A percentile compares a stretch with the other conserved stretches of the same genome.
phyloP scores from a whole-genome alignment of 768 basidiomycete genomes.

The Cystobasidium onofrii region DNA sequence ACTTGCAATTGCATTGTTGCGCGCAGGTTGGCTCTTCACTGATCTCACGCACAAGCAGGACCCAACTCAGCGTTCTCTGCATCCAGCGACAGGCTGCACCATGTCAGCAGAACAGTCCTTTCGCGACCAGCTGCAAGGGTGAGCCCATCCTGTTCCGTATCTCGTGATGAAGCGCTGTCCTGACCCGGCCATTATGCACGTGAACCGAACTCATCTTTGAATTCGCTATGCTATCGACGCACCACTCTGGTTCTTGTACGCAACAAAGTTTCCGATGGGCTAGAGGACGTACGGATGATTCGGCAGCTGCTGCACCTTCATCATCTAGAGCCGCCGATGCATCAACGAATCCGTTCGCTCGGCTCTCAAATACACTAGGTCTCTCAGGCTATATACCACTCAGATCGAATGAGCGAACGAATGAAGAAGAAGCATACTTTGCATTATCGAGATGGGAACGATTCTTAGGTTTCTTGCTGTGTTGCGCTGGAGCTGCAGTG shows the following conservation, averaged over 20 bases:
- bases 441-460: conserved; percentile 88
- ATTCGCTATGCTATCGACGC: background rate
- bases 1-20: too few species aligned
- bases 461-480: conserved; percentile 80
- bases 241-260: too few species aligned
- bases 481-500: conserved; percentile 77
- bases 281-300: conserved; percentile 62
- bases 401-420: conserved; percentile 67
- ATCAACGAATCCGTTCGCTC: conserved; percentile 62
- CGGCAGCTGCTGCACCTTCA: conserved; percentile 41
- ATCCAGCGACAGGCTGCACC: background rate
- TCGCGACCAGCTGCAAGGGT: conserved; percentile 36
- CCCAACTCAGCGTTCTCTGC: too few species aligned
- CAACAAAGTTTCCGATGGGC: conserved; percentile 64
- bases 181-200: background rate
- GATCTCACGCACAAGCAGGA: background rate
- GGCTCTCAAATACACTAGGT: conserved; percentile 64
- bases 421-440: conserved; percentile 95
- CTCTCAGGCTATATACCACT: conserved; percentile 81
- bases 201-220: background rate
- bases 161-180: background rate
- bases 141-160: background rate
- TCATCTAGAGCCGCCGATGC: conserved; percentile 34
- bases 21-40: background rate
- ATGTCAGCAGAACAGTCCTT: conserved; percentile 35